Percentiles rank a stretch among this genome's conserved stretches.
These are phyloP conservation scores for Vitis hybrid DNA, from an alignment of 177 flowering plant species.

Conservation along the genomic window DNA sequence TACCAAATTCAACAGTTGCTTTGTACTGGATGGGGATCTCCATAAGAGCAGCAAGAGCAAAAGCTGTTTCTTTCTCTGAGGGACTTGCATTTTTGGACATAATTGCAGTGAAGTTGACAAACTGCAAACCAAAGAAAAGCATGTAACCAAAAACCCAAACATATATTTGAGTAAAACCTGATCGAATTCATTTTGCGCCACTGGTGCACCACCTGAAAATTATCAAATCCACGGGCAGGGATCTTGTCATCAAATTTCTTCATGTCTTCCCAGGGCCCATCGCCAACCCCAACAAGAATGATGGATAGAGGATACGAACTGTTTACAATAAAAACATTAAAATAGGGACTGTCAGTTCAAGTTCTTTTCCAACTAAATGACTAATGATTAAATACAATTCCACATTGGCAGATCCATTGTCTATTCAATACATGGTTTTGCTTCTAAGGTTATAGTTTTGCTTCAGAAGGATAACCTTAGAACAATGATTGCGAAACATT, in stretches of 20 bases:
- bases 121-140: constrained; percentile 22
- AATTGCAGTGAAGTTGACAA: constrained; percentile 43
- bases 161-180: neutral
- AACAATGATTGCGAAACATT: too few relatives aligned
- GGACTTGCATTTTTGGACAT: constrained; percentile 30
- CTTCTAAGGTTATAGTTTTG: too few relatives aligned
- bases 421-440: too few relatives aligned
- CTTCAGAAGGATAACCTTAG: too few relatives aligned
- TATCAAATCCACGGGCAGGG: constrained; percentile 59
- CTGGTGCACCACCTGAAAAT: constrained; percentile 50
- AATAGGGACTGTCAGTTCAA: neutral
- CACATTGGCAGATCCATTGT: too few relatives aligned
- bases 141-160: neutral
- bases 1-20: constrained; percentile 36
- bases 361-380: neutral
- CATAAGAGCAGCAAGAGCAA: constrained; percentile 57
- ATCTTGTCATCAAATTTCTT: constrained; percentile 57
- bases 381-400: too few relatives aligned
- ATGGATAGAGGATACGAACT: constrained; percentile 57
- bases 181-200: neutral
- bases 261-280: constrained; percentile 81
- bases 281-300: constrained; percentile 71
- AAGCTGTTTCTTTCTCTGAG: constrained; percentile 42
- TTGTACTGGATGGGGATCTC: constrained; percentile 49
- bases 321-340: neutral